These are phyloP conservation scores for Apiospora sp. DNA, from an alignment of 2,329 filamentous ascomycete genomes.

Conservation along the genomic window DNA sequence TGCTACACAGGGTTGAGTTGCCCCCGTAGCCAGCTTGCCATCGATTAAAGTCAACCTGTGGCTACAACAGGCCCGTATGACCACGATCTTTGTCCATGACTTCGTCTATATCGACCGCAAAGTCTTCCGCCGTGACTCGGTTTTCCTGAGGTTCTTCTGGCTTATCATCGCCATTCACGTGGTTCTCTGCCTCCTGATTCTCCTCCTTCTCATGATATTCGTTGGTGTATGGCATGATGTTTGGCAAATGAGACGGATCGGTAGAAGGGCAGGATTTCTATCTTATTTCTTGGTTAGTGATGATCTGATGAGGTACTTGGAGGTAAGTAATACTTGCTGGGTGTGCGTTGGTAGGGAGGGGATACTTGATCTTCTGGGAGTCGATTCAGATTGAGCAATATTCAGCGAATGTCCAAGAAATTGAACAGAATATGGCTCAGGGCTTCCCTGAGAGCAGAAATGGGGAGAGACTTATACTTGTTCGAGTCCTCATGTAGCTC, in stretches of 20 bases:
- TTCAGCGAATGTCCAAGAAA: background rate
- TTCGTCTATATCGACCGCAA: background rate
- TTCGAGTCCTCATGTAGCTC: too few relatives aligned
- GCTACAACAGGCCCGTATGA: background rate
- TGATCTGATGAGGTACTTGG: background rate
- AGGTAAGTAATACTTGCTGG: background rate
- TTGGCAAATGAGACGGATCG: background rate
- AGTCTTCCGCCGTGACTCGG: background rate
- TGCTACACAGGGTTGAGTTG: too few relatives aligned
- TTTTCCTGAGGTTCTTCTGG: background rate
- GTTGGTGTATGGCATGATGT: background rate
- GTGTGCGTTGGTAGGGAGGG: background rate
- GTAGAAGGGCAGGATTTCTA: background rate
- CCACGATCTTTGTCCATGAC: background rate
- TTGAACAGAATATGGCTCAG: background rate
- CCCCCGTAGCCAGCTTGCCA: background rate
- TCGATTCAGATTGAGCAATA: background rate
- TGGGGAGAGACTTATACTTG: background rate
- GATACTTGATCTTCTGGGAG: slow-evolving; percentile 4
- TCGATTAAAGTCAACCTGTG: background rate
- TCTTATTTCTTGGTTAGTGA: background rate
- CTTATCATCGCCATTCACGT: slow-evolving; percentile 4
- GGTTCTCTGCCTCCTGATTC: background rate
- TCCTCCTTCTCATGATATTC: background rate
- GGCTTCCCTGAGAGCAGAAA: background rate